Evolutionary conservation across 2,329 filamentous ascomycete species (phyloP), one percentile per base, ranked within the genome.

Genomic region (Pochonia chlamydosporia): DNA sequence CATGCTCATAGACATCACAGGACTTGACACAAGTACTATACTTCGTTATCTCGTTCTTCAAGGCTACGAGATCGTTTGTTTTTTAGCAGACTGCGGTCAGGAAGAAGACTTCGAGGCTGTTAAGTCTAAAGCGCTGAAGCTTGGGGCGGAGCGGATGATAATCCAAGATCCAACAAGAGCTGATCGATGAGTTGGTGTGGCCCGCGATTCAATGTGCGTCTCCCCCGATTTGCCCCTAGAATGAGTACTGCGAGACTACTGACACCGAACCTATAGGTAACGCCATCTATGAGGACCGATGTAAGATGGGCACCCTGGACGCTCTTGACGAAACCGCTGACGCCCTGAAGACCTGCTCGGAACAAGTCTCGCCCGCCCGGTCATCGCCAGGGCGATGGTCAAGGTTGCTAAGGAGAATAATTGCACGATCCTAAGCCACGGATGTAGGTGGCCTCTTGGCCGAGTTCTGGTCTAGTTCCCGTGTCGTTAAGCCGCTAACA

Each of bases 141-240:
- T 56, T 28, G 53, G 54, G 6, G 53, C 54, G 23, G 53, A 56
- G 46, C 39, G 39, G 21, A 75, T 81, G 58, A 63, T 72, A 55
- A 69, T 79, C 54, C 70, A 74, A 49, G 78, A 89, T 63, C 72
- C 77, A 79, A 54, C 74, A 76, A 58, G 82, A 87, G 67, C 89
- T 90, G 62, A 77, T 90, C 53, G 82, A 88, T 58, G 78, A 89
- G 68, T 76, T 89, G 31, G 85, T 82, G 74, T 89, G 84, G 76
- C 83, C 80, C 48, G 85, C 85, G 49, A 78, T 90, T 54, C 82
- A 86, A 65, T 85, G 81, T 53, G 26, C 40, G 36, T 43, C 18
- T 42, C 11, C 7, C 43, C 31, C 16, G n/a, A 4, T 16, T 28
- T 23, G 11, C 24, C 16, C 11, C 33, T 37, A 37, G 33, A 37